Conservation (phyloP, 164 flowering plant species). For the Taxillus chinensis region DNA sequence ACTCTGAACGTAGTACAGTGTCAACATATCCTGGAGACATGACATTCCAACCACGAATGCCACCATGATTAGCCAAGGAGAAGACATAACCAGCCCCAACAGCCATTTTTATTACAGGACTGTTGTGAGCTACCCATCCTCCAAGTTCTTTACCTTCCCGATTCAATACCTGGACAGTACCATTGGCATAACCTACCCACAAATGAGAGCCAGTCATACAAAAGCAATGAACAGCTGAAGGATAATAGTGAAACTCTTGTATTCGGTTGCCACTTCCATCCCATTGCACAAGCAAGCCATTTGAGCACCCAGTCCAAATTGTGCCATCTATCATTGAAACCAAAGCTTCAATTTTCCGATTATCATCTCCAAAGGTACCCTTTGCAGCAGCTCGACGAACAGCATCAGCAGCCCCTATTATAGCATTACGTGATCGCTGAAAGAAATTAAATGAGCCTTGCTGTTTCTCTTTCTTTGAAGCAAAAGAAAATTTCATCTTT, state of each 20-base stretch:
- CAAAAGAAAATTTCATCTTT: slow-evolving; percentile 2
- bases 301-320: slow-evolving; percentile 4
- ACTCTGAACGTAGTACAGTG: not conserved
- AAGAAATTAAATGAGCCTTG: slow-evolving; percentile 3
- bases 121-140: slow-evolving; percentile 4
- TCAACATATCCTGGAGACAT: slow-evolving; percentile 3
- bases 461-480: slow-evolving; percentile 3
- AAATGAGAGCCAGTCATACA: not conserved
- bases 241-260: not conserved
- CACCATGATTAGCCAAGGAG: slow-evolving; percentile 5
- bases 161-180: slow-evolving; percentile 4
- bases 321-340: not conserved
- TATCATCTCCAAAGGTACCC: slow-evolving; percentile 4
- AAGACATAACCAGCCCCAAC: slow-evolving; percentile 3
- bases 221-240: not conserved
- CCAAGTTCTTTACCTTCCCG: slow-evolving; percentile 1
- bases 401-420: slow-evolving; percentile 5
- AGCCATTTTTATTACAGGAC: slow-evolving; percentile 5
- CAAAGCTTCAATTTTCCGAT: slow-evolving; percentile 1
- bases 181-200: slow-evolving; percentile 4
- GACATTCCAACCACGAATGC: slow-evolving; percentile 4
- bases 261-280: slow-evolving; percentile 5
- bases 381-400: slow-evolving; percentile 6
- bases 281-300: slow-evolving; percentile 7
- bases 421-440: slow-evolving; percentile 5